Evolutionary conservation across 805 yeast species (phyloP).

Genomic region (Cyberlindnera japonica): DNA sequence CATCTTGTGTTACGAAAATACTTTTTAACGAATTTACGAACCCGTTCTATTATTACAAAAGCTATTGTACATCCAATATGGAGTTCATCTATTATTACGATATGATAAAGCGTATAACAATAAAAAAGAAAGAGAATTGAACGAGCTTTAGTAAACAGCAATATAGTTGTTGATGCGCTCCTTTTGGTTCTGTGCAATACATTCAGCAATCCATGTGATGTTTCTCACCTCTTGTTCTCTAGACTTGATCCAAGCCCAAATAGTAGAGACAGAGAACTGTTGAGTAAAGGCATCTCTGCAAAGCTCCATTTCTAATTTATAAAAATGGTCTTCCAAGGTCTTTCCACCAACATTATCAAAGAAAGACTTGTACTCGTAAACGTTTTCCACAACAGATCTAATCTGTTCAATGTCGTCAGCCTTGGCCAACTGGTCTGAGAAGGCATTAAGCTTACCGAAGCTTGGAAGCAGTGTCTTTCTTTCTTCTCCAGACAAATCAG

Average conservation of each 20-base stretch:
- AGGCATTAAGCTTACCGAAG: constrained; percentile 70
- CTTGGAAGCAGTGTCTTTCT: constrained; percentile 71
- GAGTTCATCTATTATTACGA: too few relatives aligned
- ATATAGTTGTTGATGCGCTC: constrained; percentile 90
- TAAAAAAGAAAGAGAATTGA: not conserved
- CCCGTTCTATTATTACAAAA: not conserved
- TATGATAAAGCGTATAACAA: not conserved
- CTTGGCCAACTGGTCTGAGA: constrained; percentile 60
- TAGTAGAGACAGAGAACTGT: constrained; percentile 83
- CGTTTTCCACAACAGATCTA: constrained; percentile 55
- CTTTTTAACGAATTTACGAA: constrained; percentile 9
- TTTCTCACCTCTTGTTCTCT: constrained; percentile 96
- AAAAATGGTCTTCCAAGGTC: constrained; percentile 90
- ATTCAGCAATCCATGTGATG: constrained; percentile 99
- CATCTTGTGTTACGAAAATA: not conserved
- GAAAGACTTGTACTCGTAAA: constrained; percentile 63
- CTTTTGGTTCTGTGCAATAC: constrained; percentile 98
- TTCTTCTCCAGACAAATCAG: constrained; percentile 73
- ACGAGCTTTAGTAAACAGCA: constrained; percentile 52
- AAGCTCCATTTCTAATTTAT: constrained; percentile 84
- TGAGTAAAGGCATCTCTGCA: constrained; percentile 94
- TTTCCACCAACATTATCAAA: constrained; percentile 47
- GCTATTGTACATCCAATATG: too few relatives aligned
- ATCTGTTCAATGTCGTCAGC: constrained; percentile 87
- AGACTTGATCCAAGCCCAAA: constrained; percentile 96